Evolutionary conservation across 2,329 filamentous ascomycete genomes (phyloP), one percentile per base, ranked within the genome.

Genomic region (Dactylellina haptotyla): DNA sequence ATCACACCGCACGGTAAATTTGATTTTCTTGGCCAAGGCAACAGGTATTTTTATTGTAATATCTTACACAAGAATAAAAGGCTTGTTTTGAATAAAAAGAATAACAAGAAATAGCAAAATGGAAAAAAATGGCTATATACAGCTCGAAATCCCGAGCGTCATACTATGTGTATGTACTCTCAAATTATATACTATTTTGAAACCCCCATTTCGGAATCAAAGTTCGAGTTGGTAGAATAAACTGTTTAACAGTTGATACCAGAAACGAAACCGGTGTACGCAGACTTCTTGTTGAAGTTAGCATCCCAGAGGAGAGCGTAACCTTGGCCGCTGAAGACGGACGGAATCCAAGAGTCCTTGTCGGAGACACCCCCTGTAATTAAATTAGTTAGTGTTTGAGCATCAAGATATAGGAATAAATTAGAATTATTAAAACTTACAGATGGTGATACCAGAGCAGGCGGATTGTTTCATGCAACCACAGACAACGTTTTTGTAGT

Each of bases 361-460:
- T 83, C 82, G 41, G 79, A 80, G 70, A 80, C 82, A 76, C 80
- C 80, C 69, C 69, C 69, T 73, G 25, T 65, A 65, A 16, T n/a
- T 16, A 50, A 8, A 57, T 57, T 41, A 23, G 18, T n/a, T 14
- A 5, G 30, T 16, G n/a, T 57, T 14, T 51, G 12, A 43, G 25
- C 41, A 20, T 1, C 12, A 16, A 41, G 8, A n/a, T 23, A 23
- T 20, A 10, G 16, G 3, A 2, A 8, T 2, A 10, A 46, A 28
- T 2, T 25, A 26, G 25, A 26, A 48, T 20, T 48, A n/a, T 20
- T 10, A 25, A 23, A 43, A 73, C 69, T 32, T 73, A 73, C 88
- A 90, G 41, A 88, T 86, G 0, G 88, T 90, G 73, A 90, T 85
- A 56, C 88, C 87, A 2, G 89, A 84, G 78, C 88, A 90, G 79